These are phyloP conservation scores for Lippia alba DNA, from an alignment of 305 asterid genomes.

Conservation along the genomic window DNA sequence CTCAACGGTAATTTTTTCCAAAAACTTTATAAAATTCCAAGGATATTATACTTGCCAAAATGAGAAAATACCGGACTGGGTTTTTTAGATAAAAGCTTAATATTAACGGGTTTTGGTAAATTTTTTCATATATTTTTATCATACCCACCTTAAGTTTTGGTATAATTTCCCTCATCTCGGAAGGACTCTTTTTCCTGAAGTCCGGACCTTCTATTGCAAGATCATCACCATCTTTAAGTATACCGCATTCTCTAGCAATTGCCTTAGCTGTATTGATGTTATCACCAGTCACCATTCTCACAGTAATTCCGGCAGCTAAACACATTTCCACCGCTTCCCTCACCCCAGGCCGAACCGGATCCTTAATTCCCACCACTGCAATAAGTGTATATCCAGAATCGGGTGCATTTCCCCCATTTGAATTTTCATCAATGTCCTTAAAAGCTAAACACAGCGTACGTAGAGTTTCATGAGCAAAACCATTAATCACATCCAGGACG, in stretches of 20 bases:
- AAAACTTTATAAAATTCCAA: no score
- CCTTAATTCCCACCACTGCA: conserved; percentile 89
- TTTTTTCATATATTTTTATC: neutral
- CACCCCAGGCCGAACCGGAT: conserved; percentile 95
- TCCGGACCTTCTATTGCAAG: conserved; percentile 86
- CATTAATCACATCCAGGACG: conserved; percentile 60
- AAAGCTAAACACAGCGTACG: conserved; percentile 92
- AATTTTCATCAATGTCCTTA: conserved; percentile 62
- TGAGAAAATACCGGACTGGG: no score
- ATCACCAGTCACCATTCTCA: conserved; percentile 97
- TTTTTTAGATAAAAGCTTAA: no score
- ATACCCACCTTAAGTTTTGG: conserved; percentile 77
- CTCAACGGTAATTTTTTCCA: no score
- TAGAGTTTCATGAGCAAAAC: conserved; percentile 77
- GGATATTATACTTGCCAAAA: no score
- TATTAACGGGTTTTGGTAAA: no score
- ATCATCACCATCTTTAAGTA: conserved; percentile 67
- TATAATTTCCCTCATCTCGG: conserved; percentile 68
- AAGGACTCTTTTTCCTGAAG: conserved; percentile 58
- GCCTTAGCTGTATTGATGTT: conserved; percentile 92
- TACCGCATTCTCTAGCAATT: conserved; percentile 95
- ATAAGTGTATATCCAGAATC: conserved; percentile 77
- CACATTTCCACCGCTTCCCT: conserved; percentile 86
- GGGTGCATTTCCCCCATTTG: conserved; percentile 54
- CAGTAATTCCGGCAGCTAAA: conserved; percentile 86